phyloP scores from a whole-genome alignment of 2,329 filamentous ascomycete genomes.

The Diaporthe vexans region DNA sequence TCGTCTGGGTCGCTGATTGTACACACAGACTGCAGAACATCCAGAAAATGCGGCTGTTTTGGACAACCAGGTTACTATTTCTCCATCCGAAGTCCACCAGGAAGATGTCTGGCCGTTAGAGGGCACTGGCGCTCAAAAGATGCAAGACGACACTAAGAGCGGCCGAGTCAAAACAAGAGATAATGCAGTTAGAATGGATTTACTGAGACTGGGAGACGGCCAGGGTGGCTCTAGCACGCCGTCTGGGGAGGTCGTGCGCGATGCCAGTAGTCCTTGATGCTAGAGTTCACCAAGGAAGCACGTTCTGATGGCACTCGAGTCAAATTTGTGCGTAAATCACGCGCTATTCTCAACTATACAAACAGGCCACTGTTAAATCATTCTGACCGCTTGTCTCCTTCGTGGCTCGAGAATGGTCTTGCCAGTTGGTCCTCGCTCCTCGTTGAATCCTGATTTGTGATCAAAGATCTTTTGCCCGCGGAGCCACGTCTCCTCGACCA shows the following conservation, averaged over 20 bases:
- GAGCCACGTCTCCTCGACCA: constrained; percentile 89
- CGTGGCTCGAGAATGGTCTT: neutral
- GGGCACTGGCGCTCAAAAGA: too few relatives aligned
- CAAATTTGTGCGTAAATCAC: neutral
- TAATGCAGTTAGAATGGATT: neutral
- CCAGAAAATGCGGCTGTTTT: neutral
- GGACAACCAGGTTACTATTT: neutral
- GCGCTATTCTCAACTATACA: neutral
- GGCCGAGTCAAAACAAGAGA: fast-evolving
- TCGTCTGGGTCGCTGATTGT: neutral
- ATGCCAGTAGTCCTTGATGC: neutral
- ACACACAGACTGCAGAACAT: neutral
- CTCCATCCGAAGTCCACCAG: neutral
- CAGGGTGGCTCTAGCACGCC: too few relatives aligned
- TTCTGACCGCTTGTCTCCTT: neutral
- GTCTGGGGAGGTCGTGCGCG: neutral
- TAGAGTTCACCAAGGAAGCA: neutral
- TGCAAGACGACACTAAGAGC: neutral
- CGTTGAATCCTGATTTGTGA: neutral
- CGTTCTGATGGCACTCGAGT: neutral
- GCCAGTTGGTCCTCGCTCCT: neutral
- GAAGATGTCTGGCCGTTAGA: constrained; percentile 2
- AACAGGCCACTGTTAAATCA: neutral
- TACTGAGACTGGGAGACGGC: neutral
- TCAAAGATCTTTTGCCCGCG: constrained; percentile 81